Percentiles rank a stretch among this genome's conserved stretches.
Evolutionary conservation across 2,329 filamentous ascomycete genomes (phyloP).

Genomic region (Trichothecium roseum): DNA sequence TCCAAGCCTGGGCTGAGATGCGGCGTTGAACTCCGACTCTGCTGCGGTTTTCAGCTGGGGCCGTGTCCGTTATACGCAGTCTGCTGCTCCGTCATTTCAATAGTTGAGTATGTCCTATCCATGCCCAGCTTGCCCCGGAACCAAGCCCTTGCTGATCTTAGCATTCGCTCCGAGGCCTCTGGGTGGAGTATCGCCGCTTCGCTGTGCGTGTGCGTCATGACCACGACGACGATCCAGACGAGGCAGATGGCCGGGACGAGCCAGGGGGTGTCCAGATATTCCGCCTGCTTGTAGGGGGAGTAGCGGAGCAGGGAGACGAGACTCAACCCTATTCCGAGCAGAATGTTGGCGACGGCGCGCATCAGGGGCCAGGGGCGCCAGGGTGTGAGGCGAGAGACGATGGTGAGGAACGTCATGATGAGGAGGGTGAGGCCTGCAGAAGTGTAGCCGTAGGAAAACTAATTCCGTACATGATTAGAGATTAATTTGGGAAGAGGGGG

Average conservation of each 20-base stretch:
- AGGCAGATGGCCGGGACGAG: slow-evolving; percentile 21
- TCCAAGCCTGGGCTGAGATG: no score
- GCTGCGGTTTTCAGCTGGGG: no score
- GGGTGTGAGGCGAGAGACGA: slow-evolving; percentile 17
- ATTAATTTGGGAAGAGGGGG: no score
- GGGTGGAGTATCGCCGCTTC: no score
- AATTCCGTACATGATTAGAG: no score
- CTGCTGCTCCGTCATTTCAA: no score
- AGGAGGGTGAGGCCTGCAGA: slow-evolving; percentile 17
- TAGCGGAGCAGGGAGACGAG: slow-evolving; percentile 16
- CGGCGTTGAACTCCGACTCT: no score
- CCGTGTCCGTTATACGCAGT: no score
- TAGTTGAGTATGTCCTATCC: no score
- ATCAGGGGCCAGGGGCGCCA: slow-evolving; percentile 21
- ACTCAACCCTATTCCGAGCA: slow-evolving; percentile 18
- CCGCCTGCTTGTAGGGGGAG: slow-evolving; percentile 3
- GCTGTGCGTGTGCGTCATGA: slow-evolving; percentile 16
- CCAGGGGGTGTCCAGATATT: slow-evolving; percentile 18
- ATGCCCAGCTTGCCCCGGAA: no score
- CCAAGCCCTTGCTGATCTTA: no score
- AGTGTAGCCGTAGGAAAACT: slow-evolving; percentile 23
- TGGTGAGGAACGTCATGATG: slow-evolving; percentile 19
- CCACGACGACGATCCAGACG: slow-evolving; percentile 21
- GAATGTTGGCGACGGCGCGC: slow-evolving; percentile 16
- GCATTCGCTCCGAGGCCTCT: no score